Evolutionary conservation across 2,329 filamentous ascomycete species (phyloP).

Genomic region (Chaetomium strumarium): DNA sequence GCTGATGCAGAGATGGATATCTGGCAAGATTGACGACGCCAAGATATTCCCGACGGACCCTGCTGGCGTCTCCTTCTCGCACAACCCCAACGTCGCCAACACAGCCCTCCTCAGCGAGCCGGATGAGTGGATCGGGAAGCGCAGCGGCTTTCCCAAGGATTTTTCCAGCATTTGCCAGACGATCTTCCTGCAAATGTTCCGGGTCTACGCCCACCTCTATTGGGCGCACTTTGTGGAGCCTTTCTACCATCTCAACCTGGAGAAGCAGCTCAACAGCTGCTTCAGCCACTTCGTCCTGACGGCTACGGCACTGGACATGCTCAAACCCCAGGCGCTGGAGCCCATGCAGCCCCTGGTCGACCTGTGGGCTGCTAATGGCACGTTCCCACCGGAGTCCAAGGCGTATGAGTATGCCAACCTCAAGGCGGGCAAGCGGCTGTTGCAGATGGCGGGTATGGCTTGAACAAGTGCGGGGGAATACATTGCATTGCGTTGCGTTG

Average conservation of each 20-base stretch:
- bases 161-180: slow-evolving; percentile 74
- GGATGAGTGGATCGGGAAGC: slow-evolving; percentile 68
- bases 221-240: slow-evolving; percentile 74
- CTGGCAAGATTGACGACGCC: slow-evolving; percentile 73
- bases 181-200: slow-evolving; percentile 85
- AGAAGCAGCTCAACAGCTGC: slow-evolving; percentile 65
- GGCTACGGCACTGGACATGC: slow-evolving; percentile 61
- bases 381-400: slow-evolving; percentile 59
- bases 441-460: slow-evolving; percentile 27
- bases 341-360: slow-evolving; percentile 79
- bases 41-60: slow-evolving; percentile 73
- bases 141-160: slow-evolving; percentile 71
- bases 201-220: slow-evolving; percentile 84
- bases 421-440: slow-evolving; percentile 39
- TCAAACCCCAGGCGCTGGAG: slow-evolving; percentile 72
- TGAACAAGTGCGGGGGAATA: slow-evolving; percentile 9
- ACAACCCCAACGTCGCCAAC: slow-evolving; percentile 44
- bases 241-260: slow-evolving; percentile 63
- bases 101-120: slow-evolving; percentile 45
- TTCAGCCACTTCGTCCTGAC: slow-evolving; percentile 67
- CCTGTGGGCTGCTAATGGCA: slow-evolving; percentile 70
- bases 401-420: slow-evolving; percentile 47
- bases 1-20: slow-evolving; percentile 81
- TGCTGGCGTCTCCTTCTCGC: slow-evolving; percentile 48
- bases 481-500: background rate